Evolutionary conservation across 2,329 filamentous ascomycete species (phyloP), one percentile per base, ranked within the genome.

Genomic region (Atkinsonella texensis): DNA sequence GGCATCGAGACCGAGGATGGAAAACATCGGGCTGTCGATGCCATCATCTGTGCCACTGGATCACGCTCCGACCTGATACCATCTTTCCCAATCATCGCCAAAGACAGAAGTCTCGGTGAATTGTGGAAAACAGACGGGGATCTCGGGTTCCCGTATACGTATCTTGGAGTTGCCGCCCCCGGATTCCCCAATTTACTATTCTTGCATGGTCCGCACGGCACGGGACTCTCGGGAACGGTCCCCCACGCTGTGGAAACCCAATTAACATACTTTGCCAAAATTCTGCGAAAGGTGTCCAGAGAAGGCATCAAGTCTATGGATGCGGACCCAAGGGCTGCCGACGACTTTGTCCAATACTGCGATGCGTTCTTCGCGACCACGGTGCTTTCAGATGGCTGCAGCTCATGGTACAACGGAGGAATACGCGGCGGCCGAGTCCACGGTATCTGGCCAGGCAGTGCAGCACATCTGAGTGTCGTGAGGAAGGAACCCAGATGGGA

Each of bases 381-480:
- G 0, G 76, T 80, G 1, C 64, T 83, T 52, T 72, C 74, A 0
- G 79, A 83, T 49, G 76, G 79, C 52, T 88, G 84, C 62, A 80
- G 77, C 41, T 84, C 79, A 0, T 88, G 85, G 85, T 85, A 84
- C 53, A 88, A 88, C 54, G 80, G 84, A 12, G 80, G 80, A 0
- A 67, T 68, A 6, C 76, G 82, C 0, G 83, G 83, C 0, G 76
- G 73, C 0, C 69, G 82, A 4, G 80, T 88, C 23, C 81, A 85
- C 55, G 84, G 83, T 0, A 61, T 85, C 7, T 89, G 84, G 77
- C 85, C 84, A 0, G 84, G 84, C 0, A 84, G 80, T 56, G 82
- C 81, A 1, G 70, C 76, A 0, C 80, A 85, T 57, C 67, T 80
- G 33, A 81, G 81, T 2, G 72, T 78, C 13, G 71, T 84, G 8